Evolutionary conservation across 805 yeast species (phyloP), one percentile per base, ranked within the genome.

Genomic region (Komagataella mondaviorum): DNA sequence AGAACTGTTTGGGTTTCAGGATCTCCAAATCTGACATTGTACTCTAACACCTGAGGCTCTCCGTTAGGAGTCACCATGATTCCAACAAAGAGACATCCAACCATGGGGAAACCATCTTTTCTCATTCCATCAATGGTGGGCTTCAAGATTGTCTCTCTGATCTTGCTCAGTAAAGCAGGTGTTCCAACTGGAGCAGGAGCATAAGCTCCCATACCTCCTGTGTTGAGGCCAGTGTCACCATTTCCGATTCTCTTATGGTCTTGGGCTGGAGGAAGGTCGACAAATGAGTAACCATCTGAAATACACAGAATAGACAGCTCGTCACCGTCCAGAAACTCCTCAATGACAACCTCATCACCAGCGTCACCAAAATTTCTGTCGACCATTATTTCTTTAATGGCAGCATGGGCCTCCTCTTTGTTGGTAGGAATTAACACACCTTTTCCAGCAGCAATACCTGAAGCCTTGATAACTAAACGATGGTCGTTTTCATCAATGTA

Each of bases 121-220:
- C 99, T 85, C 96, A 93, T 87, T 53, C 99, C 98, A 60, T 83
- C 89, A 61, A 93, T 83, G 44, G 96, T 86, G 52, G 98, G 98
- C 68, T 84, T 81, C 60, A 95, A 77, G 60, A 95, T 77, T n/a
- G 76, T 72, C 48, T 73, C 71, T 62, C 89, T 81, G 63, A 93
- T 89, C 66, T 81, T 73, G 55, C 75, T 70, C 60, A 90, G 67
- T 44, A 93, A 65, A 22, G 76, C 73, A 2, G 88, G 81, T 17
- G 97, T 88, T 17, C 95, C 98, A 55, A 88, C 75, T 52, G 99
- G 99, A 8, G 98, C 95, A 36, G 99, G 99, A 6, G 98, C 93
- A 63, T 93, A 93, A 6, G 98, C 96, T 56, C 99, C 99, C 99
- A 93, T 93, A 56, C 99, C 99, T 59, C 99, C 99, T 44, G 99